Conservation (phyloP, 768 basidiomycete species). For the Auricularia sp. region DNA sequence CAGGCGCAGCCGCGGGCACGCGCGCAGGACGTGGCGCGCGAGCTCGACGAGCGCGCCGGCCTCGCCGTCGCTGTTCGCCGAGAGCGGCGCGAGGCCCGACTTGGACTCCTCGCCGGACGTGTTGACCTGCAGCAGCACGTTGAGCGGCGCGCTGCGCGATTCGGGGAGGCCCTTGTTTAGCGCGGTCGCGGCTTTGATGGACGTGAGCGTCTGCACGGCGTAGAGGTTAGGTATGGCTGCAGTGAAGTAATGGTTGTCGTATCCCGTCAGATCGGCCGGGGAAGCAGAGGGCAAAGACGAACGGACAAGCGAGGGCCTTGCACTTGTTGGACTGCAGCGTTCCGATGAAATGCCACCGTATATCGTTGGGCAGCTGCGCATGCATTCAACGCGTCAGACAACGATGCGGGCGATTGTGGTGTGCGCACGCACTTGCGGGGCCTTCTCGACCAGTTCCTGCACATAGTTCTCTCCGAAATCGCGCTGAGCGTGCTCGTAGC, state of each 20-base stretch:
- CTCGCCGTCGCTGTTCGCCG: conserved; percentile 15
- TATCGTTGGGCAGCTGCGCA: conserved; percentile 69
- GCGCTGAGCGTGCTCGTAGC: conserved; percentile 69
- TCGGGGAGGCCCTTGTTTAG: conserved; percentile 62
- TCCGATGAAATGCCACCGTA: conserved; percentile 97
- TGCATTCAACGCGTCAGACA: background rate
- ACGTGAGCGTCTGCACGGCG: conserved; percentile 78
- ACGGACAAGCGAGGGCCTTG: conserved; percentile 72
- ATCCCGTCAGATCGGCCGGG: background rate
- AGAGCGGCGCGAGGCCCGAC: conserved; percentile 67
- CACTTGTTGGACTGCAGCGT: conserved; percentile 89
- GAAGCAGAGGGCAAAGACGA: conserved; percentile 9
- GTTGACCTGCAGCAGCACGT: conserved; percentile 87
- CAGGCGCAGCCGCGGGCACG: conserved; percentile 67
- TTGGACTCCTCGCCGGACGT: conserved; percentile 90
- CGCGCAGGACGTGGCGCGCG: conserved; percentile 55
- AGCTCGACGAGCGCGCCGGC: conserved; percentile 43
- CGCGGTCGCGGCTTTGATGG: conserved; percentile 66
- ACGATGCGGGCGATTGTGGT: background rate
- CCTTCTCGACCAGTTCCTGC: conserved; percentile 85
- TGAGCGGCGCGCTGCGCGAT: conserved; percentile 50
- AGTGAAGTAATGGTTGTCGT: background rate
- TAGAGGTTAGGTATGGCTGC: conserved; percentile 82
- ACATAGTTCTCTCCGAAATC: conserved; percentile 99
- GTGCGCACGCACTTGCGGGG: conserved; percentile 43